phyloP scores from a whole-genome alignment of 495 filamentous ascomycete genomes.

The Xylaria intraflava region DNA sequence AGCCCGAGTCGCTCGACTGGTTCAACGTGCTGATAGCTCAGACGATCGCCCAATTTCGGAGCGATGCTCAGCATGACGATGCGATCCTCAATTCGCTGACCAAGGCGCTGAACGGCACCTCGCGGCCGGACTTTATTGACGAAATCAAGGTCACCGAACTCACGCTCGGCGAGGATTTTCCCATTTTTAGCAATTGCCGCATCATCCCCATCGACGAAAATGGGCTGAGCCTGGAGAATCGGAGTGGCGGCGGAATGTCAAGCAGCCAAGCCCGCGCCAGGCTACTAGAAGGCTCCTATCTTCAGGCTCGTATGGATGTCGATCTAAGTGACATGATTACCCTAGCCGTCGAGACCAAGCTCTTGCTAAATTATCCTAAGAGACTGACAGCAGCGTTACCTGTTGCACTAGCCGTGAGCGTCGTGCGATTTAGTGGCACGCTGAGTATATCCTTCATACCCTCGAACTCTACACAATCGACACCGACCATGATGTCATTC shows the following conservation, averaged over 20 bases:
- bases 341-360: conserved; percentile 84
- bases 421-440: conserved; percentile 91
- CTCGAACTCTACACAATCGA: conserved; percentile 45
- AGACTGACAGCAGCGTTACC: conserved; percentile 84
- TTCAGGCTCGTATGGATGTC: conserved; percentile 96
- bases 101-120: conserved; percentile 72
- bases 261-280: conserved; percentile 41
- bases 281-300: conserved; percentile 50
- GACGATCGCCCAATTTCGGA: conserved; percentile 90
- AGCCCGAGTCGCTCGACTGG: conserved; percentile 98
- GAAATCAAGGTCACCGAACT: conserved; percentile 92
- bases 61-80: conserved; percentile 81
- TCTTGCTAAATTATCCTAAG: conserved; percentile 90
- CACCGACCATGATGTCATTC: conserved; percentile 79
- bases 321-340: conserved; percentile 94
- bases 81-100: conserved; percentile 95
- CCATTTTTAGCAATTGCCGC: conserved; percentile 97
- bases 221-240: conserved; percentile 40
- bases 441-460: conserved; percentile 89
- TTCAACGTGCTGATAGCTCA: conserved; percentile 98
- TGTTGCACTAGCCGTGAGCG: conserved; percentile 81
- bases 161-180: conserved; percentile 90
- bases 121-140: conserved; percentile 84
- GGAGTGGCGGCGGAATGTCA: conserved; percentile 34
- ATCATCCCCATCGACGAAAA: conserved; percentile 79